Conservation (phyloP, 2,329 filamentous ascomycete genomes). For the Ilyonectria mors-panacis region DNA sequence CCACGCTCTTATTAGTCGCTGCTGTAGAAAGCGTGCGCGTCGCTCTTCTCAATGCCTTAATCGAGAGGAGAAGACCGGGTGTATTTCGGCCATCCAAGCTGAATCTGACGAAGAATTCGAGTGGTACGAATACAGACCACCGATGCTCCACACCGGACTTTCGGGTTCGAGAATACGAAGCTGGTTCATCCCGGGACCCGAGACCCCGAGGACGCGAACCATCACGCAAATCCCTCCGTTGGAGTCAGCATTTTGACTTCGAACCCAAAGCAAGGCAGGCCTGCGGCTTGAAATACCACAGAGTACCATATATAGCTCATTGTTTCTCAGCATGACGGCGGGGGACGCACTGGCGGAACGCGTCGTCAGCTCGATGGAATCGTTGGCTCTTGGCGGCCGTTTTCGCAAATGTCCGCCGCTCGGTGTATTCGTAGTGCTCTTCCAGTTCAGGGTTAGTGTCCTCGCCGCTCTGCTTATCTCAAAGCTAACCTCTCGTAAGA, state of each 20-base stretch:
- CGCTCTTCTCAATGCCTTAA: no score
- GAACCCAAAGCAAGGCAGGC: neutral
- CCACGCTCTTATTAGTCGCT: neutral
- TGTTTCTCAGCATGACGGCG: constrained; percentile 2
- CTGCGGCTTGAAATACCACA: neutral
- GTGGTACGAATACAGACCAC: neutral
- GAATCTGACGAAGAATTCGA: neutral
- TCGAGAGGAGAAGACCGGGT: neutral
- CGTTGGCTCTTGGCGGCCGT: constrained; percentile 19
- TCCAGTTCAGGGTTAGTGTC: constrained; percentile 29
- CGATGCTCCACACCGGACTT: neutral
- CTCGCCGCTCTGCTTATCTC: constrained; percentile 23
- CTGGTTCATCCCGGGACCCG: neutral
- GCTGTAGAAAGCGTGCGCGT: neutral
- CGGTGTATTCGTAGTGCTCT: constrained; percentile 26
- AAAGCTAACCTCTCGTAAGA: constrained; percentile 27
- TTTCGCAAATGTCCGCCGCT: constrained; percentile 10
- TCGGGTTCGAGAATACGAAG: neutral
- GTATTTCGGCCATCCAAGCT: neutral
- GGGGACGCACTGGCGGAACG: constrained; percentile 15
- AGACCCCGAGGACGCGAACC: neutral
- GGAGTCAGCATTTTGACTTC: neutral
- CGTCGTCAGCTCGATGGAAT: constrained; percentile 28
- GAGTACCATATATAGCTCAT: neutral
- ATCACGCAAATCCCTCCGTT: neutral